Evolutionary conservation across 1,284 basidiomycete species (phyloP), one percentile per base, ranked within the genome.

Genomic region (Fistulinella staudtii): DNA sequence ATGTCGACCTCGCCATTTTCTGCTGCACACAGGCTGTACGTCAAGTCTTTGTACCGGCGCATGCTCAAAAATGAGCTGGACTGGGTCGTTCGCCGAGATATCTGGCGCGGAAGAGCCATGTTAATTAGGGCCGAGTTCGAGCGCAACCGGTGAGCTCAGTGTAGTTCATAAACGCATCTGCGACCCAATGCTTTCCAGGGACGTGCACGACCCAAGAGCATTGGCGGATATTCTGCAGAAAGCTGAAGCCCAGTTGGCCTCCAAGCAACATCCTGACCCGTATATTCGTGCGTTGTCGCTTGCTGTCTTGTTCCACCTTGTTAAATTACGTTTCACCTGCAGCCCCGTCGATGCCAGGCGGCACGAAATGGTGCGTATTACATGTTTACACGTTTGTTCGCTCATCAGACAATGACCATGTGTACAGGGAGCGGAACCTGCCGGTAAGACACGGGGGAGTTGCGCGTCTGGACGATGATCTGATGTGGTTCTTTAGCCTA

Each of bases 81-180:
- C 70, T 97, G 93, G 93, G 82, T 81, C 46, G 77, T 95, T 55
- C 76, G 85, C 47, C 74, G 93, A 51, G 88, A 93, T 60, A 60
- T 91, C 6, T 96, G 91, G 91, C 78, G 93, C 52, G 76, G 76
- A 53, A 77, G 85, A 60, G 93, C 93, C 5, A 70, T 93, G 55
- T 73, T 85, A 65, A 91, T 96, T 57, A 75, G 93, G 49, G 92
- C 93, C 52, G 84, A 93, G 66, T 97, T 97, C 65, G 93, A 97
- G 72, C 71, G 76, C 54, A 91, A 96, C 75, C 79, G 89, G 91
- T 93, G 64, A 53, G 84, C 67, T 27, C 43, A 4, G 21, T 15
- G 22, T 14, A 11, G 18, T 34, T 17, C 18, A 31, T 13, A 38
- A 18, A n/a, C 30, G 24, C 17, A n/a, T n/a, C 5, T 44, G 33